phyloP scores from a whole-genome alignment of 2,329 filamentous ascomycete species.

The Penicillium oxalicum region DNA sequence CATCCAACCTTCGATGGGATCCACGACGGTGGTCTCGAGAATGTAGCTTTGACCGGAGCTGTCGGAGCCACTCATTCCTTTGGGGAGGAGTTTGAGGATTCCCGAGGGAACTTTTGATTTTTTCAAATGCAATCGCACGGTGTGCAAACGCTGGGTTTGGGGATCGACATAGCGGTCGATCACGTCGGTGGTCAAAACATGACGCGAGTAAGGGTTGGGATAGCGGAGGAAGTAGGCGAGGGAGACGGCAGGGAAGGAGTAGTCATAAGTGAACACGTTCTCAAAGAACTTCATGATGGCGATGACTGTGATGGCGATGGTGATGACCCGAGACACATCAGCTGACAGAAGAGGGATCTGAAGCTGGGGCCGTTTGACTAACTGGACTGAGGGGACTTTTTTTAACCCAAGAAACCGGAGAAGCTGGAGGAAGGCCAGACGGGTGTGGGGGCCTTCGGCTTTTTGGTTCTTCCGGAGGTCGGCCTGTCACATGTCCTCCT shows the following conservation, averaged over 20 bases:
- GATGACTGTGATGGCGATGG: slow-evolving; percentile 18
- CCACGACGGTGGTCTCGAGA: slow-evolving; percentile 57
- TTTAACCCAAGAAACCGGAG: neutral
- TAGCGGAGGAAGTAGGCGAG: slow-evolving; percentile 65
- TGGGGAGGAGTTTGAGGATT: slow-evolving; percentile 56
- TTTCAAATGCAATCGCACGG: slow-evolving; percentile 57
- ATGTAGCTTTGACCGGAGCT: slow-evolving; percentile 58
- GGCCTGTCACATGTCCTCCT: too few relatives aligned
- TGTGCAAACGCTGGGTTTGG: slow-evolving; percentile 54
- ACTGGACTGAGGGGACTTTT: neutral
- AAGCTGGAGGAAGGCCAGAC: neutral
- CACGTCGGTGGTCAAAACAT: slow-evolving; percentile 62
- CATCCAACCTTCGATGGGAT: slow-evolving; percentile 61
- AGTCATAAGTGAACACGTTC: slow-evolving; percentile 56
- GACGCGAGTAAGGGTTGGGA: slow-evolving; percentile 60
- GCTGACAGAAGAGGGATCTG: neutral
- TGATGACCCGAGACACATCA: slow-evolving; percentile 14
- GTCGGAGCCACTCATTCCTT: slow-evolving; percentile 52
- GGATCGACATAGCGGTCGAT: slow-evolving; percentile 59
- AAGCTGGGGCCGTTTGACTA: slow-evolving; percentile 1
- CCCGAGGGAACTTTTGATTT: slow-evolving; percentile 57
- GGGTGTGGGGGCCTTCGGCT: too few relatives aligned
- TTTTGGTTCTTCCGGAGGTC: too few relatives aligned
- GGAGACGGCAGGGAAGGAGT: slow-evolving; percentile 60
- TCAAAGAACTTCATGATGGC: slow-evolving; percentile 49